A percentile compares a stretch with the other conserved stretches of the same genome.
Evolutionary conservation across 257 asterid genomes (phyloP).

Genomic region (Fraxinus anomala): DNA sequence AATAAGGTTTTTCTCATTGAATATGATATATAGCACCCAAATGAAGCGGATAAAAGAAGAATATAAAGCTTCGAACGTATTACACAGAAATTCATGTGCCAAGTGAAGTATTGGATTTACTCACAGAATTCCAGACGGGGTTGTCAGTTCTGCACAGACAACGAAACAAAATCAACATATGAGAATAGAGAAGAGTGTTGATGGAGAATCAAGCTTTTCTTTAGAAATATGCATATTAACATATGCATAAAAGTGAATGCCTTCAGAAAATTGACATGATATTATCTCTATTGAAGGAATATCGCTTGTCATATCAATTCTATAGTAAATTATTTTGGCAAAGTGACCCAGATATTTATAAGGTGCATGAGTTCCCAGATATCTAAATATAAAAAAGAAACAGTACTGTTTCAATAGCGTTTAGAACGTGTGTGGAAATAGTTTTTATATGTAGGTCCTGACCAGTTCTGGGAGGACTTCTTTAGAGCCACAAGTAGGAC

Average conservation of each 20-base stretch:
- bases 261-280: neutral
- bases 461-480: neutral
- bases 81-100: conserved; percentile 15
- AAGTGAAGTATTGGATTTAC: conserved; percentile 33
- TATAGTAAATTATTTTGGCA: neutral
- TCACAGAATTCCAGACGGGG: conserved; percentile 95
- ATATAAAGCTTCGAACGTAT: conserved; percentile 11
- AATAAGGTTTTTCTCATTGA: conserved; percentile 15
- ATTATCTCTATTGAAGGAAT: conserved; percentile 8
- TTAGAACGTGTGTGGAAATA: neutral
- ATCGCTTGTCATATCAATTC: neutral
- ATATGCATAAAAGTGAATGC: neutral
- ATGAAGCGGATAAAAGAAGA: conserved; percentile 6
- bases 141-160: conserved; percentile 66
- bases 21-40: conserved; percentile 9
- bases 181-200: neutral
- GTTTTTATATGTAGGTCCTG: neutral
- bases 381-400: neutral
- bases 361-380: neutral
- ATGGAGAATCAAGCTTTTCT: no score
- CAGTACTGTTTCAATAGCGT: neutral
- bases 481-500: neutral
- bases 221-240: neutral
- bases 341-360: conserved; percentile 1
- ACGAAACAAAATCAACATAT: conserved; percentile 33